A percentile compares a stretch with the other conserved stretches of the same genome.
phyloP scores from a whole-genome alignment of 192 early-diverging fungal species.

The Cladochytrium replicatum region DNA sequence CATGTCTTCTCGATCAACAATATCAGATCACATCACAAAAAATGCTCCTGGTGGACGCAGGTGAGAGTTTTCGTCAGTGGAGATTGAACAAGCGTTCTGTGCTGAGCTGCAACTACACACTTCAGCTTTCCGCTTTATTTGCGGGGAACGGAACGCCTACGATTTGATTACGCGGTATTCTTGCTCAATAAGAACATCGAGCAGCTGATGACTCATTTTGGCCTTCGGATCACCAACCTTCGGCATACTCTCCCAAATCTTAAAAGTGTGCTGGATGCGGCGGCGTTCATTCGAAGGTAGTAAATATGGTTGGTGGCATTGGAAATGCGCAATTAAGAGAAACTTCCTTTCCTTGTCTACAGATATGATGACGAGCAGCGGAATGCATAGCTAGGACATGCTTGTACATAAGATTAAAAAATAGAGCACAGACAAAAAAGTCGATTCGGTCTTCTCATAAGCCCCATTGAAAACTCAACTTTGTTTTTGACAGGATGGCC shows the following conservation, averaged over 20 bases:
- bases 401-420: too few relatives aligned
- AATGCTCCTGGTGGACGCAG: too few relatives aligned
- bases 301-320: not conserved
- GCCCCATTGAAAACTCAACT: too few relatives aligned
- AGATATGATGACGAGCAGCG: too few relatives aligned
- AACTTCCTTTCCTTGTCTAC: too few relatives aligned
- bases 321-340: too few relatives aligned
- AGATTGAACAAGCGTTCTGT: not conserved
- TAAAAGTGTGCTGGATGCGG: slow-evolving; percentile 41
- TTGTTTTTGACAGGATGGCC: too few relatives aligned
- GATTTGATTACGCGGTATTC: slow-evolving; percentile 79
- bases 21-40: slow-evolving; percentile 38
- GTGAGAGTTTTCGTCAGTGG: not conserved
- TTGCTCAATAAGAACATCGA: slow-evolving; percentile 79
- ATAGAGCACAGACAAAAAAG: too few relatives aligned
- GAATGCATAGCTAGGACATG: too few relatives aligned
- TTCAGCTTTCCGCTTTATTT: slow-evolving; percentile 68
- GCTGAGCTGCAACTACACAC: too few relatives aligned
- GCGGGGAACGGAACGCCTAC: slow-evolving; percentile 52
- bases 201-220: slow-evolving; percentile 65
- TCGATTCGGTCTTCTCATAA: too few relatives aligned
- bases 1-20: slow-evolving; percentile 63
- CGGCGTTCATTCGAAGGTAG: too few relatives aligned
- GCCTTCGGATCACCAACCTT: slow-evolving; percentile 53
- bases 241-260: slow-evolving; percentile 65